phyloP scores from a whole-genome alignment of 805 yeast genomes.

The Yarrowia sp. region DNA sequence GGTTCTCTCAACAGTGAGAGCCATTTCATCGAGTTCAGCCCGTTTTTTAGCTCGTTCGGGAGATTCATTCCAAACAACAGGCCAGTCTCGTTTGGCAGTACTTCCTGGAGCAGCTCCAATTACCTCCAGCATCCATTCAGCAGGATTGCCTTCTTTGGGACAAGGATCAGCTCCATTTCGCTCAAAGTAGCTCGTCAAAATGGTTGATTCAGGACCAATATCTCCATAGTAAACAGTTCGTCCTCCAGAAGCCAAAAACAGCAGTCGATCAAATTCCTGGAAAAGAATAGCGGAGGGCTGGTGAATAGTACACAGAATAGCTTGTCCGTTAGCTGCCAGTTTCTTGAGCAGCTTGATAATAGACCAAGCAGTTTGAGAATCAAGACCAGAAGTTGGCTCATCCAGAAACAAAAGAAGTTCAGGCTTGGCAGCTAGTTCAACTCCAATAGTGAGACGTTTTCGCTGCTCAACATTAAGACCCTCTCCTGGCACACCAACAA shows the following conservation, averaged over 20 bases:
- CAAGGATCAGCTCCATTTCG: constrained; percentile 60
- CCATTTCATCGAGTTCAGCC: constrained; percentile 53
- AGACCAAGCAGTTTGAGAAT: constrained; percentile 67
- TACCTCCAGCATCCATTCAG: constrained; percentile 83
- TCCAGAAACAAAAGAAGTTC: constrained; percentile 56
- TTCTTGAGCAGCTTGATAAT: constrained; percentile 59
- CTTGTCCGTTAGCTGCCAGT: constrained; percentile 58
- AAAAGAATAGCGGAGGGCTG: constrained; percentile 80
- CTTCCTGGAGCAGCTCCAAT: constrained; percentile 43
- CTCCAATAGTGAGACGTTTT: constrained; percentile 63
- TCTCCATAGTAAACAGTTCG: constrained; percentile 73
- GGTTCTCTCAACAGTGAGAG: constrained; percentile 38
- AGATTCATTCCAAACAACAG: constrained; percentile 76
- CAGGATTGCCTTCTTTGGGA: constrained; percentile 71
- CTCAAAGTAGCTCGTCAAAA: constrained; percentile 45
- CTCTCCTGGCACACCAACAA: constrained; percentile 71
- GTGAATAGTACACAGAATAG: constrained; percentile 71
- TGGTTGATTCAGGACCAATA: constrained; percentile 61
- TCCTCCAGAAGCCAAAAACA: constrained; percentile 69
- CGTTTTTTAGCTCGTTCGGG: constrained; percentile 56
- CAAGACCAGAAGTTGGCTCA: constrained; percentile 68
- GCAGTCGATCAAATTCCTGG: constrained; percentile 72
- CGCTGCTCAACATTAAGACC: constrained; percentile 63
- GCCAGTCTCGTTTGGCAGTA: constrained; percentile 35
- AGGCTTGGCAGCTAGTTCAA: constrained; percentile 64